Base-by-base conservation (phyloP, 176 grass and related monocot genomes). In the Canna indica region DNA sequence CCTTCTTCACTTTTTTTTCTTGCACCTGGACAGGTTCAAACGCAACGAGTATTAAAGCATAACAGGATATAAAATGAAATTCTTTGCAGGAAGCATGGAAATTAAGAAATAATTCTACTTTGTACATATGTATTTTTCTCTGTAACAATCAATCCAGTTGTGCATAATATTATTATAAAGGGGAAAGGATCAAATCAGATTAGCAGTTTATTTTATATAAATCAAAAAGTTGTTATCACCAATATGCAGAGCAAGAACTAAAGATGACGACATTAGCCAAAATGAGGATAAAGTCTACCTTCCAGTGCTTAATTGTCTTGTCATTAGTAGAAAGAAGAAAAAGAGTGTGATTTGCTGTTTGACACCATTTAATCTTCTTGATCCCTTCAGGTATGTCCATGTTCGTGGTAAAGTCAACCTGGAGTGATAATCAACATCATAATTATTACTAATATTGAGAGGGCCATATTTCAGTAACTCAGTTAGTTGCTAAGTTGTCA, bases 371-470 rank as follows among this genome's bases (percentile, higher is more conserved):
- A 82, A 97, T 92, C 78, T 97, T 86, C 67, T 97, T 97, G 75
- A 97, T 97, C 86, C 92, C 92, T 84, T 97, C 93, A 88, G 90
- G 88, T 72, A 97, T 97, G 85, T 97, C 93, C 88, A 92, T 83
- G 59, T 88, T 97, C 78, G 91, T 97, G 66, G 92, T 88, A 69
- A 92, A 97, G 83, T 97, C 93, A 81, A 97, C 91, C 93, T 97
- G n/a, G n/a, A n/a, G n/a, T 75, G 73, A 50, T 10, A 9, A 4
- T 13, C 18, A 70, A 70, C 13, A 50, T 24, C 8, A 39, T 13
- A 38, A 12, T 31, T 60, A 22, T n/a, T 38, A 11, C 6, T 39
- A 38, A 66, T 15, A 66, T 66, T 22, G 9, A 38, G 22, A n/a
- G 38, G 13, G 11, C 32, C 15, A 33, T 33, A 33, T 1, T 31